Evolutionary conservation across 805 yeast genomes (phyloP).

Genomic region (Nematodospora valgi): DNA sequence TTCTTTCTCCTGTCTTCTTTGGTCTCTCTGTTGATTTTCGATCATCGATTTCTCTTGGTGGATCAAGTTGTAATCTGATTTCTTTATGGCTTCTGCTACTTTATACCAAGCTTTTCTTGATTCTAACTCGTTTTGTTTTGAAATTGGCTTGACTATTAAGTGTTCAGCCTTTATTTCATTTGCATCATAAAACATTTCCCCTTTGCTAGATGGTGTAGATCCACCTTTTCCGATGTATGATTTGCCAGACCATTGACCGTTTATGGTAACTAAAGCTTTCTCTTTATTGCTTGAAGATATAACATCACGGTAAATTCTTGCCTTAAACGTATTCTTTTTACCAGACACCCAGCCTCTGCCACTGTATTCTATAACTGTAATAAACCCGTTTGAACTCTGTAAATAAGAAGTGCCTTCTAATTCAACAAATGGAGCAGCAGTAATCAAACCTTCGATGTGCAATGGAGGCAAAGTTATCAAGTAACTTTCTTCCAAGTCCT

Average conservation of each 20-base stretch:
- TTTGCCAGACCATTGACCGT: constrained; percentile 90
- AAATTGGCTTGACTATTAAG: constrained; percentile 74
- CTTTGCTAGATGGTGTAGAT: constrained; percentile 41
- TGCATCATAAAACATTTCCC: constrained; percentile 64
- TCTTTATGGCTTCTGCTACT: constrained; percentile 83
- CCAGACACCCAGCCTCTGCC: constrained; percentile 97
- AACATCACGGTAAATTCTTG: constrained; percentile 62
- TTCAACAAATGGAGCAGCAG: constrained; percentile 93
- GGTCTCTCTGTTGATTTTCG: constrained; percentile 81
- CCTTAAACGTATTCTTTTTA: constrained; percentile 89
- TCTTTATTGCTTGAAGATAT: constrained; percentile 48
- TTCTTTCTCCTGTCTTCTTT: constrained; percentile 69
- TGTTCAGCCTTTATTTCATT: constrained; percentile 46
- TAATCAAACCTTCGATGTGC: constrained; percentile 89
- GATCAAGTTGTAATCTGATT: constrained; percentile 72
- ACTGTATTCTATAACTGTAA: constrained; percentile 69
- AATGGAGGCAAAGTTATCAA: constrained; percentile 88
- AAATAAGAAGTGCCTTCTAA: constrained; percentile 85
- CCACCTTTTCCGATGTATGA: constrained; percentile 63
- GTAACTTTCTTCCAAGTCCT: constrained; percentile 62
- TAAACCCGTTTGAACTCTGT: constrained; percentile 76
- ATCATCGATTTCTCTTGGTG: constrained; percentile 70
- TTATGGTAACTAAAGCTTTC: constrained; percentile 71
- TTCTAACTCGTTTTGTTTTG: constrained; percentile 77
- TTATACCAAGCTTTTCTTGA: constrained; percentile 84